A percentile compares a stretch with the other conserved stretches of the same genome.
These are phyloP conservation scores for Macrophomina phaseolina DNA, from an alignment of 2,329 filamentous ascomycete species.

Conservation along the genomic window DNA sequence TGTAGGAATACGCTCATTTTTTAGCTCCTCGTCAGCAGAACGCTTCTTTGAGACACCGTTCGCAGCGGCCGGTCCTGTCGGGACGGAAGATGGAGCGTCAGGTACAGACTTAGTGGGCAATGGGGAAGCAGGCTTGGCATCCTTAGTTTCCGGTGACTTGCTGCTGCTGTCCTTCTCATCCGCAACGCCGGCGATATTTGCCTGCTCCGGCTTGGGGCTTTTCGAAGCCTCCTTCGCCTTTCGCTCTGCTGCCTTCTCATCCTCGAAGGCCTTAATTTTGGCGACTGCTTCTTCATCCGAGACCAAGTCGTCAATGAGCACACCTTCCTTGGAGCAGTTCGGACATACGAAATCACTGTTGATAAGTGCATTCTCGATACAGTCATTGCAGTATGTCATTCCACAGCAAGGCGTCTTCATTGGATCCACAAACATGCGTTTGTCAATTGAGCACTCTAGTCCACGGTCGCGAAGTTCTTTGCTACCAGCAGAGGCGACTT, in stretches of 20 bases:
- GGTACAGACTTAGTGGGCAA: slow-evolving; percentile 8
- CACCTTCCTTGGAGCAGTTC: slow-evolving; percentile 85
- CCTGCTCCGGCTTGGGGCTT: slow-evolving; percentile 47
- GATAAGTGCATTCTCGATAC: slow-evolving; percentile 98
- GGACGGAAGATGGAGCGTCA: slow-evolving; percentile 26
- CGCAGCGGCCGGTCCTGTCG: slow-evolving; percentile 27
- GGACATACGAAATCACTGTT: slow-evolving; percentile 98
- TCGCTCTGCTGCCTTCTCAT: slow-evolving; percentile 55
- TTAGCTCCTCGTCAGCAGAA: slow-evolving; percentile 72
- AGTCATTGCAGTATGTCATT: slow-evolving; percentile 99
- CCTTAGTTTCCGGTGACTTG: slow-evolving; percentile 17
- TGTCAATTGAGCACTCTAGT: slow-evolving; percentile 93
- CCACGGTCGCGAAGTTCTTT: slow-evolving; percentile 88
- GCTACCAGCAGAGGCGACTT: slow-evolving; percentile 75
- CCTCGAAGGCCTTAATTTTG: slow-evolving; percentile 78
- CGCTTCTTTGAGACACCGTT: slow-evolving; percentile 72
- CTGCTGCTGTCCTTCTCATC: slow-evolving; percentile 12
- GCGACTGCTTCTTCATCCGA: slow-evolving; percentile 77
- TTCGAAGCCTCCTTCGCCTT: slow-evolving; percentile 48
- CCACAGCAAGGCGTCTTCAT: slow-evolving; percentile 99
- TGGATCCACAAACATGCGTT: slow-evolving; percentile 97
- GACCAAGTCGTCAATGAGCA: slow-evolving; percentile 89
- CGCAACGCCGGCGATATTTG: slow-evolving; percentile 33
- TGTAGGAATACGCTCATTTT: slow-evolving; percentile 49
- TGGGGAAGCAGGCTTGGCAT: slow-evolving; percentile 22